A percentile compares a stretch with the other conserved stretches of the same genome.
phyloP scores from a whole-genome alignment of 805 yeast genomes.

The Lipomyces anomalus region DNA sequence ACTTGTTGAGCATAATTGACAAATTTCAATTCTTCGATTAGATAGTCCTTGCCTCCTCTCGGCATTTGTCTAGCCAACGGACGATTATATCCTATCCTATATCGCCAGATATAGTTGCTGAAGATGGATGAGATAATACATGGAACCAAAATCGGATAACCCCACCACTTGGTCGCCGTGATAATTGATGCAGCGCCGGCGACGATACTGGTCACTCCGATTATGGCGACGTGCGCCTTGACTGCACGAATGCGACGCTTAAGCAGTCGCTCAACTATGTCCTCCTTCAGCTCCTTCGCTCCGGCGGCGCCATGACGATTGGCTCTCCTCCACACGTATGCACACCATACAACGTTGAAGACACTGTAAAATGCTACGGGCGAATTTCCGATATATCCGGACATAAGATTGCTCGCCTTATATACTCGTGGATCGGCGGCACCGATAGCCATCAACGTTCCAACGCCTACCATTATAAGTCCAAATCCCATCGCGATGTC shows the following conservation, averaged over 20 bases:
- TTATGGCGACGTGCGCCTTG: background rate
- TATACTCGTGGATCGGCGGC: background rate
- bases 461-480: background rate
- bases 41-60: too few relatives aligned
- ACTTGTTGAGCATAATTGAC: background rate
- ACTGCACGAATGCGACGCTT: background rate
- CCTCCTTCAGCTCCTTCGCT: too few relatives aligned
- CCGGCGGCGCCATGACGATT: background rate
- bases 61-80: too few relatives aligned
- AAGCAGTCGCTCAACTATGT: background rate
- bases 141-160: background rate
- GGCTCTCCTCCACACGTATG: background rate
- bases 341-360: background rate
- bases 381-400: slow-evolving; percentile 1
- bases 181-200: background rate
- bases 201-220: background rate
- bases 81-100: slow-evolving; percentile 1
- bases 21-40: background rate
- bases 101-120: slow-evolving; percentile 1
- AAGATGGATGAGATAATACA: background rate
- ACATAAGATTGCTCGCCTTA: background rate
- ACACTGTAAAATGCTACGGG: background rate
- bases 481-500: background rate
- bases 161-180: background rate
- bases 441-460: background rate